phyloP scores from a whole-genome alignment of 768 basidiomycete genomes.

The Cantharellus anzutake region DNA sequence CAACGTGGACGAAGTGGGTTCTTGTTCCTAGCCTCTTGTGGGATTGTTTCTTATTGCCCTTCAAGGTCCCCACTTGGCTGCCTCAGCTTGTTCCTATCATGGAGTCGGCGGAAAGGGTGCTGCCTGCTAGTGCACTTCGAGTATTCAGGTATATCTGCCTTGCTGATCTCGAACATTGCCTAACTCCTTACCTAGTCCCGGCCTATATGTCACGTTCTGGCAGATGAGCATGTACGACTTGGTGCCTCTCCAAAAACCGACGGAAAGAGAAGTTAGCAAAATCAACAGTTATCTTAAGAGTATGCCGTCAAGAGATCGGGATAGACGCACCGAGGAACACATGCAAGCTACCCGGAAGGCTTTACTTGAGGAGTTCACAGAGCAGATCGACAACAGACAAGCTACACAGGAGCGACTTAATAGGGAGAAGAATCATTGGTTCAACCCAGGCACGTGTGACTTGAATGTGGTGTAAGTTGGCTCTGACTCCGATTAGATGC shows the following conservation, averaged over 20 bases:
- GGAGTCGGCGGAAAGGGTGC: slow-evolving; percentile 51
- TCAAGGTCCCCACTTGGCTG: slow-evolving; percentile 48
- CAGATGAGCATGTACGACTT: slow-evolving; percentile 86
- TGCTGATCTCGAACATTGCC: not conserved
- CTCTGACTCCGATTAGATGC: not conserved
- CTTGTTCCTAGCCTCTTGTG: not conserved
- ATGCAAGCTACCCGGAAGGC: not conserved
- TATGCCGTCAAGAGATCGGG: slow-evolving; percentile 1
- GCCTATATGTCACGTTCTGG: slow-evolving; percentile 95
- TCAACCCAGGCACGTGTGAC: slow-evolving; percentile 33
- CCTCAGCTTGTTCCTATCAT: slow-evolving; percentile 55
- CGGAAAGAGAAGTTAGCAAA: slow-evolving; percentile 43
- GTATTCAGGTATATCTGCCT: slow-evolving; percentile 4
- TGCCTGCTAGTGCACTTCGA: slow-evolving; percentile 34
- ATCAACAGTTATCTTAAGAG: slow-evolving; percentile 11
- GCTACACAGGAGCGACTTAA: slow-evolving; percentile 36
- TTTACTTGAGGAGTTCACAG: slow-evolving; percentile 1
- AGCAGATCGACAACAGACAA: not conserved
- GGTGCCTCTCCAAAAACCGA: slow-evolving; percentile 42
- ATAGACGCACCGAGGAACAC: not conserved
- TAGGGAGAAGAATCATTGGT: slow-evolving; percentile 71
- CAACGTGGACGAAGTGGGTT: not conserved
- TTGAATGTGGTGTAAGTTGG: not conserved
- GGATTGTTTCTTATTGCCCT: not conserved
- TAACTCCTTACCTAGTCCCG: slow-evolving; percentile 34